Evolutionary conservation across 1,139 yeast genomes (phyloP).

Genomic region (Scheffersomyces titani): DNA sequence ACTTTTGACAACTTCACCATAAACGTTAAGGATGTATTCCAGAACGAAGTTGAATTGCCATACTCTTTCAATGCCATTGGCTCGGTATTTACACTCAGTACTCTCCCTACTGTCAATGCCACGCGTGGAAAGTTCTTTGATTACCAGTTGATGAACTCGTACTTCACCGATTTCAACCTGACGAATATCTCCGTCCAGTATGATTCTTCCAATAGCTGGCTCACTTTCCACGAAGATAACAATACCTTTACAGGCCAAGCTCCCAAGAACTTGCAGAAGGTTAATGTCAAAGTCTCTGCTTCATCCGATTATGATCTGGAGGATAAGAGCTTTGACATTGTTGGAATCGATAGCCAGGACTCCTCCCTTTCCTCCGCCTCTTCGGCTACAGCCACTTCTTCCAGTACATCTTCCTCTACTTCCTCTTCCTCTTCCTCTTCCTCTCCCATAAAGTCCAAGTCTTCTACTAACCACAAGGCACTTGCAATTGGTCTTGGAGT

Average conservation of each 20-base stretch:
- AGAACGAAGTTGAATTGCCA: constrained; percentile 63
- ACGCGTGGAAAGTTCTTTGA: constrained; percentile 61
- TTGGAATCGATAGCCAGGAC: constrained; percentile 47
- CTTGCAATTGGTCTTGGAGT: constrained; percentile 88
- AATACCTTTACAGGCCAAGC: constrained; percentile 68
- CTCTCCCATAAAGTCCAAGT: constrained; percentile 14
- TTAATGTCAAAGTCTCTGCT: constrained; percentile 58
- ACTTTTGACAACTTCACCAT: constrained; percentile 53
- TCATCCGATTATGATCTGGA: constrained; percentile 33
- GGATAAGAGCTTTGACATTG: constrained; percentile 49
- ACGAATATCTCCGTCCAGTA: constrained; percentile 52
- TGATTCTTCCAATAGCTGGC: constrained; percentile 57
- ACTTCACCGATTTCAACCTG: constrained; percentile 53
- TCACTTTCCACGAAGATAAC: constrained; percentile 58
- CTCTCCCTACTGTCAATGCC: constrained; percentile 63
- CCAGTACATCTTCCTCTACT: constrained; percentile 23
- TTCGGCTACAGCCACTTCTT: constrained; percentile 14
- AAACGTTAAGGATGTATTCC: constrained; percentile 59
- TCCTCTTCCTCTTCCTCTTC: constrained; percentile 26
- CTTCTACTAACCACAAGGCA: constrained; percentile 32
- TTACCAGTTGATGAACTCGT: constrained; percentile 52
- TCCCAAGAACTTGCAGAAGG: constrained; percentile 57
- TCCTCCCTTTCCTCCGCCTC: constrained; percentile 14
- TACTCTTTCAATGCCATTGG: constrained; percentile 50
- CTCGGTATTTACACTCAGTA: constrained; percentile 53